Percentiles rank a stretch among this genome's conserved stretches.
Conservation (phyloP, 208 protist genomes). For the Acanthamoeba royreba region DNA sequence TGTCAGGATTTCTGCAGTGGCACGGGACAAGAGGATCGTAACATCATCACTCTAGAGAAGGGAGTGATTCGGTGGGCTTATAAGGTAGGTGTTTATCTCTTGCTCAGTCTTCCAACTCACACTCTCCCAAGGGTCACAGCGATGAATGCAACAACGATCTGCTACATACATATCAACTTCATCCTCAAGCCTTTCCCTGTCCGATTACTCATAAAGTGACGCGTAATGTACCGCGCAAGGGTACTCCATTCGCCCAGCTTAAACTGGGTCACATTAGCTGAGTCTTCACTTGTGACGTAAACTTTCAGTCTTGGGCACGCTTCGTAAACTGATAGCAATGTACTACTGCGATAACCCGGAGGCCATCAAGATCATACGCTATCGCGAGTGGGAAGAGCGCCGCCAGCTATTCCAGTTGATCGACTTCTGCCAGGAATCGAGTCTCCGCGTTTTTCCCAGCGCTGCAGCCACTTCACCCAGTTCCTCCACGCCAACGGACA, state of each 20-base stretch:
- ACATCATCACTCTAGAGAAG: background rate
- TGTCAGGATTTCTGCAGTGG: slow-evolving; percentile 7
- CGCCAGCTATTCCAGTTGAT: background rate
- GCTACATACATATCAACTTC: background rate
- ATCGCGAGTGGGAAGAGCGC: background rate
- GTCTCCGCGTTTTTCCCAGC: background rate
- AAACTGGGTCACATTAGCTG: background rate
- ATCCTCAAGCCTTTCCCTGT: background rate
- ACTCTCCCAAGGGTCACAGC: background rate
- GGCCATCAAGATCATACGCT: background rate
- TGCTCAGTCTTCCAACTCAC: background rate
- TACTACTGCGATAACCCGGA: slow-evolving; percentile 14
- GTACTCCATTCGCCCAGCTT: background rate
- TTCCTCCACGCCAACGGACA: background rate
- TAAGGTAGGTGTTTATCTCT: background rate
- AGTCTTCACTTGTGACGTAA: too few relatives aligned
- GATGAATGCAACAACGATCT: slow-evolving; percentile 41
- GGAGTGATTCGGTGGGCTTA: slow-evolving; percentile 2
- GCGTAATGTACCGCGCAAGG: slow-evolving; percentile 1
- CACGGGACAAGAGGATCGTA: background rate
- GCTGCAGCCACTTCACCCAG: too few relatives aligned
- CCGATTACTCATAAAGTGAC: background rate
- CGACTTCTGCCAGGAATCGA: background rate
- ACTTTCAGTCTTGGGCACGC: background rate
- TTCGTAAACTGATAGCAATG: background rate